Base-by-base conservation (phyloP, 495 filamentous ascomycete genomes). In the Hypoxylon trugodes region DNA sequence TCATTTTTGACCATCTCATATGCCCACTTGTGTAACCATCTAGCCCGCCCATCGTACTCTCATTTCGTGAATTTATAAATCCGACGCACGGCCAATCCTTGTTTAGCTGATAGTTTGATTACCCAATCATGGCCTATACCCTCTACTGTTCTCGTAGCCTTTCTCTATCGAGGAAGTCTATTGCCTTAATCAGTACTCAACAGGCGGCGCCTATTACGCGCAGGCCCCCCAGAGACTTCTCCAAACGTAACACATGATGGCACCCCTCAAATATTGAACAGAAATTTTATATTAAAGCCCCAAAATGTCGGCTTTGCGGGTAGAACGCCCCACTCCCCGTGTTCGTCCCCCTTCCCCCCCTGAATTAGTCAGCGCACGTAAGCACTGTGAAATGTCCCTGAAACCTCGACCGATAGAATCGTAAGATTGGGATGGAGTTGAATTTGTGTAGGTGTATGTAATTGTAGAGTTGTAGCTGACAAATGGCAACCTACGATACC, bases 81-180 rank as follows among this genome's bases (percentile, higher is more conserved):
- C 12, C 15, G 30, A 26, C 26, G 12, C 45, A 10, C 28, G 51
- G 41, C 40, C 10, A 25, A 45, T 28, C 45, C 25, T 35, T 13
- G 36, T 38, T 28, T 55, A 55, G 42, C 24, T 41, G 42, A 62
- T 62, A 49, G 8, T 57, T 30, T 3, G 25, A 26, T 12, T 36
- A 55, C 19, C 58, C 42, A 49, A 48, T 49, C 35, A 49, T 46
- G 3, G 21, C 15, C 16, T 15, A 24, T 25, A 15, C 26, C 1
- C 33, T 36, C 2, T 49, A 13, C n/a, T 12, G 21, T 35, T 28
- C 22, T 59, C 25, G 19, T 49, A 9, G 18, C 26, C 28, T 19
- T 4, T n/a, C 21, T 49, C 10, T 18, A 24, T 38, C 40, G n/a
- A 50, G 1, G 26, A 38, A 51, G 24, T 5, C 10, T 19, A 10